phyloP scores from a whole-genome alignment of 768 basidiomycete species.

The Hygrocybe punicea region DNA sequence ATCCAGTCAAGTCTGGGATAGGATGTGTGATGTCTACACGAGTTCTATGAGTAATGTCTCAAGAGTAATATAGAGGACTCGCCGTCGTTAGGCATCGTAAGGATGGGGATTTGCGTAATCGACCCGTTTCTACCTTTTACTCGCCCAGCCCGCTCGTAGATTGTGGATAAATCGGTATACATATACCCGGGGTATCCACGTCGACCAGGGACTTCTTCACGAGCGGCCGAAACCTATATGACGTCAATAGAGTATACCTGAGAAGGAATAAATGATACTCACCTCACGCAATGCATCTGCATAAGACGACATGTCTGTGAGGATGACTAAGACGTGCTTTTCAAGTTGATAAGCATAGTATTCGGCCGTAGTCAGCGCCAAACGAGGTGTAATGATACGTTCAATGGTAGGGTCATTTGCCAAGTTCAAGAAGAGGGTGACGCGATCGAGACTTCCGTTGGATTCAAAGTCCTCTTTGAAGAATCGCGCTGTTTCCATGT shows the following conservation, averaged over 20 bases:
- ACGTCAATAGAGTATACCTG: constrained; percentile 12
- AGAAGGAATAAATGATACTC: constrained; percentile 32
- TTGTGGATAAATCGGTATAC: constrained; percentile 99
- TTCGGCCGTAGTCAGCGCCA: constrained; percentile 96
- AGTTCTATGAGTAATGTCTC: constrained; percentile 1
- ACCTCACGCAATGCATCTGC: constrained; percentile 95
- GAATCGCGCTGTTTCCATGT: constrained; percentile 99
- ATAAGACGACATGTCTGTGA: constrained; percentile 99
- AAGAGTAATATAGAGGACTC: constrained; percentile 29
- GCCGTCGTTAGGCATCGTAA: constrained; percentile 99
- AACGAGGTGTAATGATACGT: constrained; percentile 97
- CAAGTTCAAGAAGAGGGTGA: constrained; percentile 96
- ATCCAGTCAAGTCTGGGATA: constrained; percentile 98
- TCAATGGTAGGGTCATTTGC: constrained; percentile 99
- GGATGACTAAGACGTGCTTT: constrained; percentile 98
- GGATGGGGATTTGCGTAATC: constrained; percentile 98
- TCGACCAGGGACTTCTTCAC: constrained; percentile 98
- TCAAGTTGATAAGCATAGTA: constrained; percentile 99
- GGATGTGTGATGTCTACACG: constrained; percentile 96
- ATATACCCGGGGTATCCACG: constrained; percentile 98
- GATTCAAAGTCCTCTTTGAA: constrained; percentile 99
- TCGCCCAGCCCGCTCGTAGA: constrained; percentile 98
- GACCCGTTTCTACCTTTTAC: constrained; percentile 97
- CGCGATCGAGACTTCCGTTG: constrained; percentile 94
- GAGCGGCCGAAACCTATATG: constrained; percentile 87